Conservation (phyloP, 164 flowering plant genomes). For the Magnolia kwangsiensis region DNA sequence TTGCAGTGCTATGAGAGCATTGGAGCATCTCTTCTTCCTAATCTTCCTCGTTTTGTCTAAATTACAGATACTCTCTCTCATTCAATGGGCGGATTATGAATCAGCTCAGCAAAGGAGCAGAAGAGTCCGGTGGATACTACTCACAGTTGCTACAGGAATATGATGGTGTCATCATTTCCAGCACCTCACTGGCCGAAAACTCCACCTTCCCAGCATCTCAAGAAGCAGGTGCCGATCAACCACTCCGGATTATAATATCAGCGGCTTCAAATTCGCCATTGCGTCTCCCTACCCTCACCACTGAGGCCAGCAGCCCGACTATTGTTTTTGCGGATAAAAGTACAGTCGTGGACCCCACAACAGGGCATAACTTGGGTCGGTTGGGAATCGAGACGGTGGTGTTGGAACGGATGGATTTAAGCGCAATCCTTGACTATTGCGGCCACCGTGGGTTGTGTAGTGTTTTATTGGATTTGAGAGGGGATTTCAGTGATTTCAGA, state of each 20-base stretch:
- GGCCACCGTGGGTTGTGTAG: constrained; percentile 55
- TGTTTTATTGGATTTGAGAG: constrained; percentile 62
- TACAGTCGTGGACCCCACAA: constrained; percentile 24
- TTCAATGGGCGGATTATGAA: constrained; percentile 55
- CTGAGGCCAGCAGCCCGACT: constrained; percentile 29
- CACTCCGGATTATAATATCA: constrained; percentile 46
- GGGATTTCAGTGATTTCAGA: constrained; percentile 30
- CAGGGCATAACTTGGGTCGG: constrained; percentile 11
- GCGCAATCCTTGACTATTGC: constrained; percentile 55
- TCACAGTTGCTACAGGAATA: constrained; percentile 68
- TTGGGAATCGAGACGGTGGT: constrained; percentile 58
- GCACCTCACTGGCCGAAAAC: constrained; percentile 25
- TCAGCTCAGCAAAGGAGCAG: constrained; percentile 52
- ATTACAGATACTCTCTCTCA: constrained; percentile 69
- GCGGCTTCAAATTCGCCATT: constrained; percentile 23
- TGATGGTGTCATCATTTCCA: constrained; percentile 61
- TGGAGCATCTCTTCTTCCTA: not conserved
- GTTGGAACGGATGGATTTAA: constrained; percentile 44
- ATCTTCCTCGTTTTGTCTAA: not conserved
- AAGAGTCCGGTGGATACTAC: constrained; percentile 69
- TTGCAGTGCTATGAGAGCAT: no score
- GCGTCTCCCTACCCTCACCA: constrained; percentile 21
- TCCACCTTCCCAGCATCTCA: constrained; percentile 37
- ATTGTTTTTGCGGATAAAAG: constrained; percentile 49
- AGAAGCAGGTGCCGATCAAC: constrained; percentile 81